These are phyloP conservation scores for Cordyceps javanica DNA, from an alignment of 2,329 filamentous ascomycete genomes.

Conservation along the genomic window DNA sequence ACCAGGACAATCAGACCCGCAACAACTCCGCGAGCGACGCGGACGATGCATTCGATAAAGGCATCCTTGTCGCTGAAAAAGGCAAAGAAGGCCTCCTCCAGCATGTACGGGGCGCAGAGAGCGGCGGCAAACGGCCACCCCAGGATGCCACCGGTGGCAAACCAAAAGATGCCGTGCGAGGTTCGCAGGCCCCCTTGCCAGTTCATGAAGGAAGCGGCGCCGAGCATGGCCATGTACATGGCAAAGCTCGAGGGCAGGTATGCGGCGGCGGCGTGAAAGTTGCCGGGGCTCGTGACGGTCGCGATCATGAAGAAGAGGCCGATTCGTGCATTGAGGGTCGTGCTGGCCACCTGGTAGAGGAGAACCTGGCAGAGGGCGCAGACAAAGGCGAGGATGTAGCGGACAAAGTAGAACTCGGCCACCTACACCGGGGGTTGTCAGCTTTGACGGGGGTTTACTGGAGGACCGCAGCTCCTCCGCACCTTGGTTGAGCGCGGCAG, in stretches of 20 bases:
- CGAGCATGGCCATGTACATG: slow-evolving; percentile 89
- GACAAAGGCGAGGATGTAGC: slow-evolving; percentile 63
- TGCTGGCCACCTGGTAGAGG: slow-evolving; percentile 71
- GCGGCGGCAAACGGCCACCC: slow-evolving; percentile 94
- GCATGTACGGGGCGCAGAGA: slow-evolving; percentile 70
- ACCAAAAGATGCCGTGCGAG: slow-evolving; percentile 81
- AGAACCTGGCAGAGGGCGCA: slow-evolving; percentile 80
- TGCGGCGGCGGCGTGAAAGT: slow-evolving; percentile 84
- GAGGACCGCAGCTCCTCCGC: not conserved
- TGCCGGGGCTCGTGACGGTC: slow-evolving; percentile 74
- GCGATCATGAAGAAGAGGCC: slow-evolving; percentile 78
- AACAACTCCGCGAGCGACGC: slow-evolving; percentile 61
- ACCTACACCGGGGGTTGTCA: slow-evolving; percentile 31
- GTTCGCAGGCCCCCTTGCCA: slow-evolving; percentile 76
- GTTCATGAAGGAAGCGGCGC: slow-evolving; percentile 84
- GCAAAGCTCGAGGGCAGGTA: slow-evolving; percentile 93
- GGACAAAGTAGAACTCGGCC: slow-evolving; percentile 81
- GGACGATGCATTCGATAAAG: slow-evolving; percentile 51
- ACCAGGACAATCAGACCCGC: slow-evolving; percentile 65
- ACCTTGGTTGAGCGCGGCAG: slow-evolving; percentile 57
- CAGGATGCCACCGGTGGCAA: slow-evolving; percentile 75
- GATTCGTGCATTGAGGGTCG: slow-evolving; percentile 73
- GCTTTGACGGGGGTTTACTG: not conserved
- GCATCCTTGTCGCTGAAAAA: slow-evolving; percentile 50
- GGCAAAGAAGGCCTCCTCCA: slow-evolving; percentile 65